Conservation (phyloP, 352 stramenopile species). For the Phytopythium chamaehyphon region DNA sequence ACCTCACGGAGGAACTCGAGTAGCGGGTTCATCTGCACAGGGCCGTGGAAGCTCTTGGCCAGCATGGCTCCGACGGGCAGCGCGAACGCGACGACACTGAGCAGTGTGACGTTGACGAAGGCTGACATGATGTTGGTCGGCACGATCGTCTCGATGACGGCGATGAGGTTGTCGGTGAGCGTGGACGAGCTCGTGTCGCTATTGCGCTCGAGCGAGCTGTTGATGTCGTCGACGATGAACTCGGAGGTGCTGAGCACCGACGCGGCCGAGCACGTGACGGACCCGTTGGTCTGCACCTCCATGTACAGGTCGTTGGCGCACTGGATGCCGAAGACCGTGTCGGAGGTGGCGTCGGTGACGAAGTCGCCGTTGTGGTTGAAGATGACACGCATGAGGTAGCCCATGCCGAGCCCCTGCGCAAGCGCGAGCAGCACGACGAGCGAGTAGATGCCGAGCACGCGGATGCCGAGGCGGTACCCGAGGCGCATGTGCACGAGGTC, state of each 20-base stretch:
- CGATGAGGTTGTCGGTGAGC: slow-evolving; percentile 61
- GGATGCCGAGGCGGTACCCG: slow-evolving; percentile 34
- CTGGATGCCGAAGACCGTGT: slow-evolving; percentile 68
- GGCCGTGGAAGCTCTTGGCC: slow-evolving; percentile 66
- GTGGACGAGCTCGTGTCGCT: slow-evolving; percentile 35
- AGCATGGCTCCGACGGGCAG: slow-evolving; percentile 59
- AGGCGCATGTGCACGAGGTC: slow-evolving; percentile 58
- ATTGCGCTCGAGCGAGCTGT: slow-evolving; percentile 44
- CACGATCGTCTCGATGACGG: slow-evolving; percentile 55
- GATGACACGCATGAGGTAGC: slow-evolving; percentile 37
- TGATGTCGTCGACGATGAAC: slow-evolving; percentile 61
- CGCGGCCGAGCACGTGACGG: slow-evolving; percentile 54
- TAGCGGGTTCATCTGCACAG: slow-evolving; percentile 66
- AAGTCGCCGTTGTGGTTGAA: slow-evolving; percentile 30
- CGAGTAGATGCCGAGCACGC: slow-evolving; percentile 40
- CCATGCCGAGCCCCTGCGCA: slow-evolving; percentile 52
- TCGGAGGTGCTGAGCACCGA: slow-evolving; percentile 28
- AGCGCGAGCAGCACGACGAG: slow-evolving; percentile 44
- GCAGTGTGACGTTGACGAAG: slow-evolving; percentile 59
- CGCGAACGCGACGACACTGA: slow-evolving; percentile 71
- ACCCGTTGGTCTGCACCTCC: slow-evolving; percentile 35
- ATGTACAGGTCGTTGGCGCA: slow-evolving; percentile 71
- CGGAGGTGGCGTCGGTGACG: slow-evolving; percentile 16
- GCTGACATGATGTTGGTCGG: slow-evolving; percentile 70
- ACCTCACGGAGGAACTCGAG: slow-evolving; percentile 77